Evolutionary conservation across 2,329 filamentous ascomycete species (phyloP).

Genomic region (Zymoseptoria pseudotritici): DNA sequence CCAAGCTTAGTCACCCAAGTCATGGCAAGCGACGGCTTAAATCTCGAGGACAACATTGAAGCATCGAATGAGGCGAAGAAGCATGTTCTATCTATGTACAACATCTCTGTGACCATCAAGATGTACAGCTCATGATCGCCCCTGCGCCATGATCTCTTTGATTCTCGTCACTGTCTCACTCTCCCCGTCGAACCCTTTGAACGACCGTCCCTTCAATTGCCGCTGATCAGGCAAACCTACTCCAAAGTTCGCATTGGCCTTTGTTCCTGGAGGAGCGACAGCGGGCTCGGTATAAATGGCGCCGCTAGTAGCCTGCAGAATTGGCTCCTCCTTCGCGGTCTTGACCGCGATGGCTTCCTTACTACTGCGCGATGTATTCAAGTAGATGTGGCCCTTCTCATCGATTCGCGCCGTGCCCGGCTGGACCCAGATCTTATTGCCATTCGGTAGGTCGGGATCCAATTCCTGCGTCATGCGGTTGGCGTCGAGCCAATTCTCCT

Average conservation of each 20-base stretch:
- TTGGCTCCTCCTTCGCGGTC: slow-evolving; percentile 19
- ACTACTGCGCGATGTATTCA: slow-evolving; percentile 28
- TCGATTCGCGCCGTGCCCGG: slow-evolving; percentile 41
- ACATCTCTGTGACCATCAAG: neutral
- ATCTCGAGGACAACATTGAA: neutral
- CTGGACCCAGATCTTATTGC: slow-evolving; percentile 47
- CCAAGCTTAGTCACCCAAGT: neutral
- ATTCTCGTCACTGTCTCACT: slow-evolving; percentile 7
- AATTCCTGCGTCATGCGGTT: slow-evolving; percentile 34
- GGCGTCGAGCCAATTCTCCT: slow-evolving; percentile 32
- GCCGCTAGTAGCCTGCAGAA: slow-evolving; percentile 16
- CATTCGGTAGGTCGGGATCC: slow-evolving; percentile 41
- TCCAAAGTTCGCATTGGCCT: slow-evolving; percentile 21
- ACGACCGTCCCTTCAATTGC: slow-evolving; percentile 5
- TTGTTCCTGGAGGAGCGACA: slow-evolving; percentile 7
- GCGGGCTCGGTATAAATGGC: slow-evolving; percentile 2
- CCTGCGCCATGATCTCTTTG: slow-evolving; percentile 3
- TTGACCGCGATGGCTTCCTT: slow-evolving; percentile 29
- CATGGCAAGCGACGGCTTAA: neutral
- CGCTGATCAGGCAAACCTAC: slow-evolving; percentile 20
- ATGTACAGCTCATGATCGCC: no score
- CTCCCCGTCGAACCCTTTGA: slow-evolving; percentile 1
- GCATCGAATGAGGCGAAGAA: neutral
- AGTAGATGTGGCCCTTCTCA: slow-evolving; percentile 37
- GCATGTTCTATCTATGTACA: neutral